A percentile compares a stretch with the other conserved stretches of the same genome.
phyloP scores from a whole-genome alignment of 345 rosid species.

The Citrus unshiu region DNA sequence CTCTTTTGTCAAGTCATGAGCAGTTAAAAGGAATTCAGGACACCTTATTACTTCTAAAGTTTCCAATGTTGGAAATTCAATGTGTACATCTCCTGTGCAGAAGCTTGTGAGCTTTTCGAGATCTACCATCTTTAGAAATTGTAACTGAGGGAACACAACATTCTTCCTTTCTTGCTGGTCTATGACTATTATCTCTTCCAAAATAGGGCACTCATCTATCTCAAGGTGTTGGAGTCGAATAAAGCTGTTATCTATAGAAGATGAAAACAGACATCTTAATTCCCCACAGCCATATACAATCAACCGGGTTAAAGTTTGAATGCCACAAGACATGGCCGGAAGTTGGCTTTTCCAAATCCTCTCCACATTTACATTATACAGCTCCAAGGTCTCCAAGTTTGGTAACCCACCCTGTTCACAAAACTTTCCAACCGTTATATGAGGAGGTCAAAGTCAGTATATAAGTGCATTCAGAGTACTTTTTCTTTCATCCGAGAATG shows the following conservation, averaged over 20 bases:
- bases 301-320: background rate
- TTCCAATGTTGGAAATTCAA: conserved; percentile 6
- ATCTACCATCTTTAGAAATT: background rate
- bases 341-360: conserved; percentile 7
- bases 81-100: background rate
- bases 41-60: background rate
- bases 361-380: background rate
- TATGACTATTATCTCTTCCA: background rate
- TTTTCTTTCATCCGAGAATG: no score
- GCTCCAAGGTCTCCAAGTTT: conserved; percentile 1
- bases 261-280: background rate
- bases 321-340: background rate
- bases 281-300: background rate
- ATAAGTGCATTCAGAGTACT: no score
- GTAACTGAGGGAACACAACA: background rate
- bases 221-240: background rate
- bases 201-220: background rate
- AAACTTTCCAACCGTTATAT: no score
- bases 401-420: conserved; percentile 17
- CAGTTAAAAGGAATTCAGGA: background rate
- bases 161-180: no score
- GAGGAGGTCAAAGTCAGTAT: no score
- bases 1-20: background rate
- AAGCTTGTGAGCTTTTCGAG: conserved; percentile 5
- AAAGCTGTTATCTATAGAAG: background rate